A percentile compares a stretch with the other conserved stretches of the same genome.
Evolutionary conservation across 2,329 filamentous ascomycete species (phyloP).

Genomic region (Trichoderma brevicompactum): DNA sequence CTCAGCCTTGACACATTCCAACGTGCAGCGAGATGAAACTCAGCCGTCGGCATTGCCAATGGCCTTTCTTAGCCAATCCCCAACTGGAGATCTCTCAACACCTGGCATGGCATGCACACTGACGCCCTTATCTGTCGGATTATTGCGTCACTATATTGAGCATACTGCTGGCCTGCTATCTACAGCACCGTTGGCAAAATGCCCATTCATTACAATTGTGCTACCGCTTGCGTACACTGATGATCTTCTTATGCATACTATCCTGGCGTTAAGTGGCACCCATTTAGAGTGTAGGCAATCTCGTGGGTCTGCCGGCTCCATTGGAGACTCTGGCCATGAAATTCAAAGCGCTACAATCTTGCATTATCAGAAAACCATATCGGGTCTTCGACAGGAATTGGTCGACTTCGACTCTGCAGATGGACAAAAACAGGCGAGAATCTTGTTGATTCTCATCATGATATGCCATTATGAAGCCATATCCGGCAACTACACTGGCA

Average conservation of each 20-base stretch:
- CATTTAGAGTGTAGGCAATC: constrained; percentile 9
- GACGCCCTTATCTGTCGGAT: neutral
- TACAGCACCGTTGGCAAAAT: neutral
- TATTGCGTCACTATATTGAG: constrained; percentile 10
- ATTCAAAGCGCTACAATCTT: constrained; percentile 1
- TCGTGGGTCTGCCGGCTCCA: neutral
- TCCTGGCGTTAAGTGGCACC: constrained; percentile 10
- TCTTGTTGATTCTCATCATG: constrained; percentile 12
- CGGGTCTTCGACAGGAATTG: constrained; percentile 5
- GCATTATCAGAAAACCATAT: constrained; percentile 19
- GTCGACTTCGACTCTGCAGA: constrained; percentile 1
- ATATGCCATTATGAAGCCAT: constrained; percentile 13
- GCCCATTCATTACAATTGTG: constrained; percentile 12
- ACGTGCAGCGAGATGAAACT: too few relatives aligned
- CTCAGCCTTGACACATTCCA: too few relatives aligned
- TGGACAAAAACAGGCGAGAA: neutral
- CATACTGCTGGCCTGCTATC: constrained; percentile 6
- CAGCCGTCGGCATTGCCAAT: too few relatives aligned
- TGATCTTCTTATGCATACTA: constrained; percentile 14
- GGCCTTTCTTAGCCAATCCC: neutral
- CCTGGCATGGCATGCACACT: neutral
- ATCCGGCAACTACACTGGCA: constrained; percentile 2
- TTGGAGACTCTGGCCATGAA: neutral
- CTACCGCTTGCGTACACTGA: constrained; percentile 15
- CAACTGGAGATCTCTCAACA: neutral